Conservation (phyloP, 345 rosid genomes). For the Eutrema japonicum region DNA sequence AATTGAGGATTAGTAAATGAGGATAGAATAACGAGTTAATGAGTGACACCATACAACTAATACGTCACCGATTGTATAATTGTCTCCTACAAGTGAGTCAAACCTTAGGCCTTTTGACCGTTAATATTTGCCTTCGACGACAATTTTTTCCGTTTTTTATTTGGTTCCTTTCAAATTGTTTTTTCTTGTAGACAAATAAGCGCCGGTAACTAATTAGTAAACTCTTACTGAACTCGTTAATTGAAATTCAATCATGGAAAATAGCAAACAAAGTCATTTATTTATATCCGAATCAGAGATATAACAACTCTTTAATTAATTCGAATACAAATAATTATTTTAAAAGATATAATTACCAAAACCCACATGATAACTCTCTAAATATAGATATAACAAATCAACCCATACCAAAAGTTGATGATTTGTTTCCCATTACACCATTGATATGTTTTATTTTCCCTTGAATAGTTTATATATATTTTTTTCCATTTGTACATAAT, state of each 20-base stretch:
- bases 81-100: slow-evolving; percentile 40
- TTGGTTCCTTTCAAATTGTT: slow-evolving; percentile 2
- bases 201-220: slow-evolving; percentile 2
- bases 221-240: background rate
- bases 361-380: slow-evolving; percentile 38
- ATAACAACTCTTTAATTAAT: slow-evolving; percentile 19
- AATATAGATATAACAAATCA: slow-evolving; percentile 8
- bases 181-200: background rate
- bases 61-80: slow-evolving; percentile 43
- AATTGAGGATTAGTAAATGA: slow-evolving; percentile 33
- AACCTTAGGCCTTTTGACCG: slow-evolving; percentile 45
- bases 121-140: slow-evolving; percentile 34
- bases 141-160: slow-evolving; percentile 32
- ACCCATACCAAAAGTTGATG: slow-evolving; percentile 24
- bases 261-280: background rate
- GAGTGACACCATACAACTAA: slow-evolving; percentile 45
- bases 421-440: slow-evolving; percentile 25
- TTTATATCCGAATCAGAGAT: background rate
- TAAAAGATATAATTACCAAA: slow-evolving; percentile 22
- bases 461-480: background rate
- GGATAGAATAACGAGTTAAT: slow-evolving; percentile 38
- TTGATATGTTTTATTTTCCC: background rate
- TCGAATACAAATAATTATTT: background rate
- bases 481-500: background rate
- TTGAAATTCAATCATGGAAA: background rate